Base-by-base conservation (phyloP, 2,329 filamentous ascomycete species). In the Colletotrichum lupini region DNA sequence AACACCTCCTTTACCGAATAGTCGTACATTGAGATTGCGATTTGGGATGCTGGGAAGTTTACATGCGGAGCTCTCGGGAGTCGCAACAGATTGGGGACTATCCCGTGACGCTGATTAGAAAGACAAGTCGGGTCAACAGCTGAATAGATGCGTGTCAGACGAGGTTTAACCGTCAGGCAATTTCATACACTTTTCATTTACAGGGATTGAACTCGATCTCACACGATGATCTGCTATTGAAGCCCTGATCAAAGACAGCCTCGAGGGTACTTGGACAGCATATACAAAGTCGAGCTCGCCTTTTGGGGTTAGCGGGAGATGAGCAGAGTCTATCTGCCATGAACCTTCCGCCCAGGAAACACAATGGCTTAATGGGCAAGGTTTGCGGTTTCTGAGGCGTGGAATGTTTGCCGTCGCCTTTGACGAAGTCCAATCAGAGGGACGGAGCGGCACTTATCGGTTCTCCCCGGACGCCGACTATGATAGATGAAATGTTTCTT, bases 381-480 rank as follows among this genome's bases (percentile, higher is more conserved):
- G 26, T 58, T 53, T 67, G 53, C 52, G 62, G 68, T 30, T 11
- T 46, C 19, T 30, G 28, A 56, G 63, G 63, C 37, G 49, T 67
- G 35, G 26, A 30, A n/a, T 49, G 19, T 49, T 30, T 19, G 7
- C 22, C 35, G 46, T 22, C 32, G 28, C 68, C 55, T n/a, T 6
- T 14, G 5, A 6, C 14, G 1, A 28, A 49, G 57, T 61, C 63
- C 49, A 56, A 71, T 71, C 19, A 46, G 24, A 24, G 42, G 19
- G 52, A 65, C 62, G 35, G 37, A 42, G 16, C 14, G 7, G 7
- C 42, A 55, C 24, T 6, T 22, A 59, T 49, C 53, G 35, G 42
- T 7, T 52, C 37, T 19, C 11, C 12, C 22, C 30, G 14, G 32
- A 28, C n/a, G 19, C 19, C n/a, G 11, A 24, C 6, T 19, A 63